Evolutionary conservation across 495 filamentous ascomycete genomes (phyloP), one percentile per base, ranked within the genome.

Genomic region (Penicillium subrubescens): DNA sequence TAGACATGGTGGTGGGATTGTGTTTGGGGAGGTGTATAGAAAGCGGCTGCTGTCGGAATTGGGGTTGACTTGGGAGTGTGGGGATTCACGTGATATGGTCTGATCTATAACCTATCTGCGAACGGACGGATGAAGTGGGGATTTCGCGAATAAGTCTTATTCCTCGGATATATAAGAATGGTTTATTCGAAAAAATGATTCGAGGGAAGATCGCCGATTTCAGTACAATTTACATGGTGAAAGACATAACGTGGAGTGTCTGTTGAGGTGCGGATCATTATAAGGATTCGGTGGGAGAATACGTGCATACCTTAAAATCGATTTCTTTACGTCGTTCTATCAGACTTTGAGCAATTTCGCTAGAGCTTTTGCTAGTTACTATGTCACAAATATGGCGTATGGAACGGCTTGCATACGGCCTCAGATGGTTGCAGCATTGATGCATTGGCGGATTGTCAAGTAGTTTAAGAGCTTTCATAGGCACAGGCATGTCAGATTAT

Each of bases 51-150:
- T 29, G 60, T 60, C 63, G 66, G 63, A 60, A 59, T 54, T 51
- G 57, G 60, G 65, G 59, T 59, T 46, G 52, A 34, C 31, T 56
- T 56, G 8, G 3, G 55, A 63, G 35, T 70, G 67, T 67, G 70
- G 70, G 58, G 70, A 69, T 67, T 37, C 70, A 72, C 70, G 70
- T 72, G 70, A 72, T 60, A 60, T 64, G 57, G 55, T 5, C 51
- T 62, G 69, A 69, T 66, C 63, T 67, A 60, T 50, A 61, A n/a
- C 29, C 7, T 3, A 21, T 8, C 52, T 56, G 48, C 14, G 23
- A 51, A 17, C n/a, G 43, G n/a, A 17, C n/a, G 43, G n/a, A 14
- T 50, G 12, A 21, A 29, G 29, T 29, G 23, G 23, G 5, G 7
- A 5, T 29, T 29, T 14, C 14, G 23, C 4, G 25, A 29, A 51